Percentiles rank a stretch among this genome's conserved stretches.
Evolutionary conservation across 2,329 filamentous ascomycete genomes (phyloP).

Genomic region (Pseudocercospora fijiensis): DNA sequence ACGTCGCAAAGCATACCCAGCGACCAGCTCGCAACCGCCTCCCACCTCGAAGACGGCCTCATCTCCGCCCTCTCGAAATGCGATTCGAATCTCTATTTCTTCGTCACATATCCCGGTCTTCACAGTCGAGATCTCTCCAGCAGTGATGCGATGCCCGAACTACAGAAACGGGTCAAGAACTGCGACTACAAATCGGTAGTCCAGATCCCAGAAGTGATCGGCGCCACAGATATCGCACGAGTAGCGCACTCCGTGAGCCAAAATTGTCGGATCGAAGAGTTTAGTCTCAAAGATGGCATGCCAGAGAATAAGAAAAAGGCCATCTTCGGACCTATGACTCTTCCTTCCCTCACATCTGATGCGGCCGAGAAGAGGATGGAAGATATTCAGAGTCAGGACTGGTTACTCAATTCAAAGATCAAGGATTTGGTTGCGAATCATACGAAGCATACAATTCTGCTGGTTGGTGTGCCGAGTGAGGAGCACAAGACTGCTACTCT

Average conservation of each 20-base stretch:
- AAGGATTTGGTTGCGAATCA: constrained; percentile 20
- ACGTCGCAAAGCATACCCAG: constrained; percentile 45
- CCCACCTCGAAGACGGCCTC: constrained; percentile 33
- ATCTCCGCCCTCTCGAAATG: constrained; percentile 46
- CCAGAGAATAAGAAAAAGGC: constrained; percentile 6
- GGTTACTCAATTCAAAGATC: constrained; percentile 24
- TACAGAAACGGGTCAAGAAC: constrained; percentile 52
- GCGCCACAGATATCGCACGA: constrained; percentile 46
- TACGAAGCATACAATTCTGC: constrained; percentile 23
- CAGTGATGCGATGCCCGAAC: constrained; percentile 45
- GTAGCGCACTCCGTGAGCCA: constrained; percentile 47
- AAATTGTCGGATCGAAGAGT: constrained; percentile 42
- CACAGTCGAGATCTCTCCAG: constrained; percentile 66
- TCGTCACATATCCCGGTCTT: constrained; percentile 75
- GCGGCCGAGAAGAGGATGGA: constrained; percentile 6
- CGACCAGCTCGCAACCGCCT: constrained; percentile 32
- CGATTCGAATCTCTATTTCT: constrained; percentile 60
- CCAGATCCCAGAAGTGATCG: constrained; percentile 55
- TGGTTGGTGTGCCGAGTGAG: constrained; percentile 9
- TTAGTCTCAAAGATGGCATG: neutral
- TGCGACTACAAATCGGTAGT: constrained; percentile 35
- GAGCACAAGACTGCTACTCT: constrained; percentile 24
- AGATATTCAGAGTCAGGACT: constrained; percentile 16
- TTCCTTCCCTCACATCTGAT: constrained; percentile 12
- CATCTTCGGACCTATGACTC: constrained; percentile 16